Evolutionary conservation across 371 early-diverging fungal genomes (phyloP).

Genomic region (Massospora cicadina): DNA sequence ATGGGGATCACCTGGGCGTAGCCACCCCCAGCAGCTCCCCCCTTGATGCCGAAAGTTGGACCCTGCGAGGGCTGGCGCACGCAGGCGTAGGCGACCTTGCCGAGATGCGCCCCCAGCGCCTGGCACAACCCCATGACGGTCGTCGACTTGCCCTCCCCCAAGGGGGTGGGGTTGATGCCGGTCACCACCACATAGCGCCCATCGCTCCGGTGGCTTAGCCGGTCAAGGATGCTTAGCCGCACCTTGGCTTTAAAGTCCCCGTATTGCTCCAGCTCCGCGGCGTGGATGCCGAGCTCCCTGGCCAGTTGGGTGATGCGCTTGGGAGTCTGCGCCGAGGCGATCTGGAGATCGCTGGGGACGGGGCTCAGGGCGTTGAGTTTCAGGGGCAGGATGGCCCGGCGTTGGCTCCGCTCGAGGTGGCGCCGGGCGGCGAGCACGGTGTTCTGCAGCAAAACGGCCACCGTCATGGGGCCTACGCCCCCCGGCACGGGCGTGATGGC

Average conservation of each 20-base stretch:
- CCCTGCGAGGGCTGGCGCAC: slow-evolving; percentile 95
- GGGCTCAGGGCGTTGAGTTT: slow-evolving; percentile 44
- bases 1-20: slow-evolving; percentile 97
- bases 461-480: slow-evolving; percentile 95
- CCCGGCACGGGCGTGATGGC: slow-evolving; percentile 90
- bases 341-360: slow-evolving; percentile 62
- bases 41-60: slow-evolving; percentile 96
- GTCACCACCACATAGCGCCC: slow-evolving; percentile 90
- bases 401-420: slow-evolving; percentile 31
- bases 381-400: slow-evolving; percentile 36
- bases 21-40: slow-evolving; percentile 95
- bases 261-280: slow-evolving; percentile 68
- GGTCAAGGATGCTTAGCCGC: slow-evolving; percentile 52
- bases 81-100: slow-evolving; percentile 77
- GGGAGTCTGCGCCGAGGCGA: slow-evolving; percentile 72
- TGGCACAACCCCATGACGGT: slow-evolving; percentile 88
- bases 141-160: slow-evolving; percentile 96
- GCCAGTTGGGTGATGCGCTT: slow-evolving; percentile 66
- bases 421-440: slow-evolving; percentile 57
- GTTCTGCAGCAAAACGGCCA: slow-evolving; percentile 84
- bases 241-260: slow-evolving; percentile 86
- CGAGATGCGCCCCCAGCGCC: slow-evolving; percentile 81
- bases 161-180: slow-evolving; percentile 95
- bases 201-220: slow-evolving; percentile 54
- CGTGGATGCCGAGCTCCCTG: slow-evolving; percentile 55